A percentile compares a stretch with the other conserved stretches of the same genome.
phyloP scores from a whole-genome alignment of 129 eudicot genomes.

The Saussurea involucrata region DNA sequence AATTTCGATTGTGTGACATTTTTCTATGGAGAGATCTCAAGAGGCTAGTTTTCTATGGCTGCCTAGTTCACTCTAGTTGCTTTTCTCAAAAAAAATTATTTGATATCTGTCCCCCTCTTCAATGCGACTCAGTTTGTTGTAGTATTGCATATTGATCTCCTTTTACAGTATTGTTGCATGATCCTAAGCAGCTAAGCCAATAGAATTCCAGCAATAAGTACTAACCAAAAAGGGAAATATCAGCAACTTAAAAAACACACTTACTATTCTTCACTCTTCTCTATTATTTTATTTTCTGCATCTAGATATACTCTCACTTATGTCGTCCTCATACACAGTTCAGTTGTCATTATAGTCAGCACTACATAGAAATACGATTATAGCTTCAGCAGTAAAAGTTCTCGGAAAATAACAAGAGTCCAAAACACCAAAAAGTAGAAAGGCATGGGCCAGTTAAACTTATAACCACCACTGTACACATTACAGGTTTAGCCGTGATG shows the following conservation, averaged over 20 bases:
- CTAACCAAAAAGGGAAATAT: neutral
- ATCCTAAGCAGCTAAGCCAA: neutral
- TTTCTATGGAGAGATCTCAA: neutral
- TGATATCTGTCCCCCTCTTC: neutral
- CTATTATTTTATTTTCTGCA: neutral
- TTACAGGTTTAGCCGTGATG: neutral
- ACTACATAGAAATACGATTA: neutral
- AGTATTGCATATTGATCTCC: neutral
- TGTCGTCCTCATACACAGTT: neutral
- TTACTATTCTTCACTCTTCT: neutral
- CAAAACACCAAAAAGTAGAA: constrained; percentile 1
- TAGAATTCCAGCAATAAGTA: neutral
- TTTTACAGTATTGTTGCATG: neutral
- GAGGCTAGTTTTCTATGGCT: neutral
- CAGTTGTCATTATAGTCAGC: neutral
- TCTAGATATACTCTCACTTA: neutral
- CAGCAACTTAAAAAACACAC: neutral
- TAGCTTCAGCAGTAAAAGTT: neutral
- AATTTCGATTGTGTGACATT: neutral
- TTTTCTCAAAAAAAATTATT: neutral
- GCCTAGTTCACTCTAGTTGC: neutral
- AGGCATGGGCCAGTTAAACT: neutral
- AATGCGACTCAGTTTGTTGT: neutral
- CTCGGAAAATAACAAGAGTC: neutral
- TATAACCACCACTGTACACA: neutral